These are phyloP conservation scores for Backusella luteola DNA, from an alignment of 192 early-diverging fungal genomes.

Conservation along the genomic window DNA sequence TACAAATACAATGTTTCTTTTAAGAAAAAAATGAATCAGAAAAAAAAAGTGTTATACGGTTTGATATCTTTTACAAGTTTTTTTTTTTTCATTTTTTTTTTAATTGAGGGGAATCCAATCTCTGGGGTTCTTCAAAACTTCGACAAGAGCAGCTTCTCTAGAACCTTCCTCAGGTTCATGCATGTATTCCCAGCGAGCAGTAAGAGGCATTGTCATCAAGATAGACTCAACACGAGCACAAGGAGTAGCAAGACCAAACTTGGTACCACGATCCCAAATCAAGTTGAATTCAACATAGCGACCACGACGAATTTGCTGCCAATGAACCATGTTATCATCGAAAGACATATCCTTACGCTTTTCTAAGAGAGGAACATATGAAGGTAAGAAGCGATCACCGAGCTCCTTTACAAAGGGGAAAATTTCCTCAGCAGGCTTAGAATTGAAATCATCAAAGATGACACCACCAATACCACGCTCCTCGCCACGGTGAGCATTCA, in stretches of 20 bases:
- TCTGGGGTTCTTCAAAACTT: constrained; percentile 74
- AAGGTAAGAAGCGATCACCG: constrained; percentile 72
- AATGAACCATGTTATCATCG: constrained; percentile 69
- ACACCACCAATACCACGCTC: constrained; percentile 95
- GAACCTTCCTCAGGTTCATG: constrained; percentile 65
- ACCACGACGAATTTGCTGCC: constrained; percentile 95
- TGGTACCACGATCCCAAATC: constrained; percentile 92
- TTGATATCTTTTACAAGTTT: background rate
- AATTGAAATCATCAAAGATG: constrained; percentile 94
- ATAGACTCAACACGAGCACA: constrained; percentile 95
- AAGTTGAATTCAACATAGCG: constrained; percentile 98
- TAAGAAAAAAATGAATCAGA: background rate
- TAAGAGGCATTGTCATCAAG: constrained; percentile 91
- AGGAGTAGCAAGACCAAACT: constrained; percentile 92
- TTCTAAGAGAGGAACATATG: constrained; percentile 86
- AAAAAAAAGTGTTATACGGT: background rate
- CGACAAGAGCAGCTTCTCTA: constrained; percentile 68
- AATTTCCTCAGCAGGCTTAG: constrained; percentile 65
- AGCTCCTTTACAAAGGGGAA: constrained; percentile 81
- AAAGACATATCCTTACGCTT: constrained; percentile 74
- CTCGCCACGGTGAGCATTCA: constrained; percentile 80
- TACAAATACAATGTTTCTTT: background rate
- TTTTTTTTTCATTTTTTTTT: constrained; percentile 11
- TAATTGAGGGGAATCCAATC: constrained; percentile 62
- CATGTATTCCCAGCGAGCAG: constrained; percentile 95